Base-by-base conservation (phyloP, 2,329 filamentous ascomycete genomes). In the Sporothrix brunneoviolacea region DNA sequence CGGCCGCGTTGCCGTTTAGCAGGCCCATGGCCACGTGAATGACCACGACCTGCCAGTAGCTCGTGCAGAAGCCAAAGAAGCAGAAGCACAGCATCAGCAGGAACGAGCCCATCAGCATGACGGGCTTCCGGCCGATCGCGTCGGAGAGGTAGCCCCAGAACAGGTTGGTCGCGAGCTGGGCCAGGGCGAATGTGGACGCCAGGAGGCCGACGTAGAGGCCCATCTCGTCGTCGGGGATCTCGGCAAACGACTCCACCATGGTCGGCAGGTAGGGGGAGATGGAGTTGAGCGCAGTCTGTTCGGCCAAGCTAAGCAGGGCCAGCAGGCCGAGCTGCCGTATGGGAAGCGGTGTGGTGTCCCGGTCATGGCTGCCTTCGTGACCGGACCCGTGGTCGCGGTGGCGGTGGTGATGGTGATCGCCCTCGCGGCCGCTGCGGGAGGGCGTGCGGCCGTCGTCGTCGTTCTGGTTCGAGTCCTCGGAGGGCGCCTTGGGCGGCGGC, bases 281-380 rank as follows among this genome's bases (percentile, higher is more conserved):
- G 19, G 90, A 95, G 67, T 98, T 98, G 63, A 98, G 78, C 0
- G 93, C 93, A 0, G 91, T 97, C 73, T 98, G 93, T 65, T 98
- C 93, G 48, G 88, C 86, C 19, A 98, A 76, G 7, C 91, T 91
- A 54, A 98, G 87, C 57, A 96, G 71, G 1, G 91, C 91, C 30
- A 98, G 73, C 12, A 97, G 79, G 5, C 83, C 77, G 54, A 98
- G 83, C 71, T 97, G 93, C 58, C 76, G 82, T 57, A 82, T 81
- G 0, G 93, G 93, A 16, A 98, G 70, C 0, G 91, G 91, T 2
- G 88, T 88, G 7, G 37, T 39, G 15, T 5, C 10, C 24, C 80
- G 76, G 57, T 76, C 68, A 55, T 71, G 58, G n/a, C 69, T 68
- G 39, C 51, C 55, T 42, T 63, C 58, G 18, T 58, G 59, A 32